Evolutionary conservation across 768 basidiomycete species (phyloP).

Genomic region (Rhizopogon roseolus): DNA sequence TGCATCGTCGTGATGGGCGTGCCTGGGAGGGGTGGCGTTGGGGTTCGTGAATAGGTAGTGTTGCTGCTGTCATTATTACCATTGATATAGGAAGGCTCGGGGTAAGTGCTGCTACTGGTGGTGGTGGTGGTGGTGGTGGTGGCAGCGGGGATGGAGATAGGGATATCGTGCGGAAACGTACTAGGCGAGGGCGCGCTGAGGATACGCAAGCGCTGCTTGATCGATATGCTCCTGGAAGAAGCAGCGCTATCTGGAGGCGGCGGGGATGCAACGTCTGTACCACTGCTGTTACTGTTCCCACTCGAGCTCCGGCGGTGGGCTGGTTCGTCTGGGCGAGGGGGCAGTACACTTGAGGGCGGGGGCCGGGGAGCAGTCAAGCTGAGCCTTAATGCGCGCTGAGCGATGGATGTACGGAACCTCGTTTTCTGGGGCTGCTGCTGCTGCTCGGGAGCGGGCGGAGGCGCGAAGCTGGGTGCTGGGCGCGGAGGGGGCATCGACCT

Average conservation of each 20-base stretch:
- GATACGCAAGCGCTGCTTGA: constrained; percentile 64
- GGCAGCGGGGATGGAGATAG: background rate
- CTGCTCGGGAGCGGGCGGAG: constrained; percentile 58
- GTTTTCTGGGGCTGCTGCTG: constrained; percentile 15
- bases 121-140: too few species aligned
- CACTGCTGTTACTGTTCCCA: constrained; percentile 19
- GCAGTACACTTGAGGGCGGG: constrained; percentile 54
- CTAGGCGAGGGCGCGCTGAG: constrained; percentile 51
- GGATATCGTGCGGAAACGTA: constrained; percentile 1
- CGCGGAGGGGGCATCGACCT: constrained; percentile 69
- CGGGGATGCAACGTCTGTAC: constrained; percentile 35
- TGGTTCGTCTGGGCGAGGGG: constrained; percentile 64
- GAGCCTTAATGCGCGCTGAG: constrained; percentile 51
- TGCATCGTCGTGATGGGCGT: constrained; percentile 45
- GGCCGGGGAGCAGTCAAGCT: constrained; percentile 61
- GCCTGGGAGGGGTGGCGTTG: constrained; percentile 10
- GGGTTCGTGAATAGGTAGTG: constrained; percentile 25
- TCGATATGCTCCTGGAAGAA: constrained; percentile 30
- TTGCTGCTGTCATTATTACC: background rate
- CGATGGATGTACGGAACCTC: constrained; percentile 50
- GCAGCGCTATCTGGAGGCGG: constrained; percentile 27
- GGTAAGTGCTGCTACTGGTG: too few species aligned
- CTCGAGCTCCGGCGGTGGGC: constrained; percentile 29
- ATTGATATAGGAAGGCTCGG: too few species aligned
- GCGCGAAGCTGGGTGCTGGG: constrained; percentile 65